Base-by-base conservation (phyloP, 116 monocot species). In the Dioscorea cayenensis region DNA sequence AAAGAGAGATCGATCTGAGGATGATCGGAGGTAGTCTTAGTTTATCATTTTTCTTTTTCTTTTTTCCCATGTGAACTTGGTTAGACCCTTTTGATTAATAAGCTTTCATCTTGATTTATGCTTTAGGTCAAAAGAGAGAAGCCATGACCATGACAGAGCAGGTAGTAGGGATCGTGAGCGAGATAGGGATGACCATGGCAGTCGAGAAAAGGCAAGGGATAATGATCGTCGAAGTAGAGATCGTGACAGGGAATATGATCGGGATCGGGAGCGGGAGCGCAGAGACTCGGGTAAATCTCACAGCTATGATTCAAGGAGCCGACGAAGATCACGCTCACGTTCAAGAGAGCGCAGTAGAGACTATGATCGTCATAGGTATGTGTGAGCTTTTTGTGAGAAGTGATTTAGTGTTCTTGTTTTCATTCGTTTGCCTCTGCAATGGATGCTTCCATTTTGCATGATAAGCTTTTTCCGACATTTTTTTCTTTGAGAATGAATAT, bases 311-410 rank as follows among this genome's bases (percentile, higher is more conserved):
- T 89, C 89, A 21, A 82, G 86, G 76, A 85, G 68, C 65, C 63
- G 79, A 28, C 73, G 74, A 60, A 83, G 88, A 62, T 90, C 83
- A 50, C 85, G 90, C 21, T 94, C 94, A 63, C 78, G 73, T 20
- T 90, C 86, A 28, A 85, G 73, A 69, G 94, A 94, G 18, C 81
- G 83, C 2, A 49, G 74, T 36, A 77, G 83, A 67, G 85, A 92
- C 64, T 82, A 85, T 80, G 92, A 92, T 71, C 79, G 86, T 7
- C 80, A 77, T 66, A 89, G 89, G 92, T 89, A 83, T 25, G 65
- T 16, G 10, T 32, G 9, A 23, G 22, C 27, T 25, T 63, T 12
- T 63, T 13, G 28, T 65, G 12, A 65, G 20, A 16, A 16, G 7
- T 65, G 14, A 65, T 63, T 63, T 20, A 65, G 13, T 14, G 32